phyloP scores from a whole-genome alignment of 306 rosid species.

The Quercus parvula region DNA sequence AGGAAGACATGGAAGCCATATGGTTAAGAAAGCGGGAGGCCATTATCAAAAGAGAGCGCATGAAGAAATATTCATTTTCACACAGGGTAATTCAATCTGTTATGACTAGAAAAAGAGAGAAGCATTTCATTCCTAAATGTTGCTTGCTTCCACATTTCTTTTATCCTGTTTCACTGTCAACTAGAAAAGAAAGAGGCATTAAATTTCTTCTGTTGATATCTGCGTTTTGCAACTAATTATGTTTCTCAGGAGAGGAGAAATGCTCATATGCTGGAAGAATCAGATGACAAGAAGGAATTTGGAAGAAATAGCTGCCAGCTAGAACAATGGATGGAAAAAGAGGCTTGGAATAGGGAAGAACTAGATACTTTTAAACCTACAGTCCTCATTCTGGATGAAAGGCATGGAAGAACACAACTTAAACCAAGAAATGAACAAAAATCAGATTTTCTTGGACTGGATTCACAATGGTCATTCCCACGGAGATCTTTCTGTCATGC shows the following conservation, averaged over 20 bases:
- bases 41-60: slow-evolving; percentile 62
- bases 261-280: slow-evolving; percentile 39
- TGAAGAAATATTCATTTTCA: slow-evolving; percentile 79
- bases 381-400: slow-evolving; percentile 18
- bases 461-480: slow-evolving; percentile 32
- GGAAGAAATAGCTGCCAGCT: slow-evolving; percentile 34
- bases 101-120: neutral
- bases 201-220: neutral
- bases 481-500: slow-evolving; percentile 56
- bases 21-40: slow-evolving; percentile 70
- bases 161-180: neutral
- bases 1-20: slow-evolving; percentile 54
- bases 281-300: slow-evolving; percentile 5
- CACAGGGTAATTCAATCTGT: slow-evolving; percentile 51
- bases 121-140: no score
- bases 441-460: slow-evolving; percentile 27
- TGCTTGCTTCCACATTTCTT: neutral
- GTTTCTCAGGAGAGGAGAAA: slow-evolving; percentile 55
- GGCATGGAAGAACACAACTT: slow-evolving; percentile 20
- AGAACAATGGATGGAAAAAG: slow-evolving; percentile 43
- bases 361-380: slow-evolving; percentile 5
- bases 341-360: slow-evolving; percentile 28
- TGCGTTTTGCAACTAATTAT: neutral
- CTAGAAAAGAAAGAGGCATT: neutral
- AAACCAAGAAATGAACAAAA: slow-evolving; percentile 15